phyloP scores from a whole-genome alignment of 164 flowering plant genomes.

The Protea cynaroides region DNA sequence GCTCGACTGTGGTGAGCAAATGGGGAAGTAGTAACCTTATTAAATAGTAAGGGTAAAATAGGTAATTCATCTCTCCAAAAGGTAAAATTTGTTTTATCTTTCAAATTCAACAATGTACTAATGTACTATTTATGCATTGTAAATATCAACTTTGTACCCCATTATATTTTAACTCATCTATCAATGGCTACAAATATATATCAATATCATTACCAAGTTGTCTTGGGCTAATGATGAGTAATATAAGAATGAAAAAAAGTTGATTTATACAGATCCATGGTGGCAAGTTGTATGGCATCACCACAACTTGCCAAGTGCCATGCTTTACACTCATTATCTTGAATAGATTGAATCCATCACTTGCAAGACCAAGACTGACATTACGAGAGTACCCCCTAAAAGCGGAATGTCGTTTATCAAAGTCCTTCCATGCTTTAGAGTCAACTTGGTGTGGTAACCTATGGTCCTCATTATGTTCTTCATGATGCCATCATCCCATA shows the following conservation, averaged over 20 bases:
- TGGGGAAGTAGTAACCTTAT: too few relatives aligned
- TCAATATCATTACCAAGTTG: constrained; percentile 11
- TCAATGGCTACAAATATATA: constrained; percentile 12
- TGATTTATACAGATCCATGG: constrained; percentile 12
- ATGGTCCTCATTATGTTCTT: too few relatives aligned
- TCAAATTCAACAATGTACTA: neutral
- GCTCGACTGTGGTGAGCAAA: too few relatives aligned
- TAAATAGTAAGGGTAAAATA: too few relatives aligned
- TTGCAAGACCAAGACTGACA: constrained; percentile 1
- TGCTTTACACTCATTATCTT: neutral
- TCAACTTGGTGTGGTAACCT: too few relatives aligned
- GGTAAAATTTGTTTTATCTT: too few relatives aligned
- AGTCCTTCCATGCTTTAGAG: too few relatives aligned
- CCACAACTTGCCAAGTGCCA: constrained; percentile 11
- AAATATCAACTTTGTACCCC: too few relatives aligned
- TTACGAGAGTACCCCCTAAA: neutral
- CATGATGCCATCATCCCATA: too few relatives aligned
- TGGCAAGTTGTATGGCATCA: constrained; percentile 7
- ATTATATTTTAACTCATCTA: constrained; percentile 14
- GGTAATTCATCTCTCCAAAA: too few relatives aligned
- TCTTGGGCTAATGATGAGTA: constrained; percentile 10
- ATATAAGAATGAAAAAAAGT: neutral
- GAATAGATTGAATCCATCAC: constrained; percentile 8
- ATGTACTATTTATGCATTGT: too few relatives aligned
- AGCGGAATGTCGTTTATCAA: neutral